Conservation (phyloP, 306 rosid species). For the Comarum palustre region DNA sequence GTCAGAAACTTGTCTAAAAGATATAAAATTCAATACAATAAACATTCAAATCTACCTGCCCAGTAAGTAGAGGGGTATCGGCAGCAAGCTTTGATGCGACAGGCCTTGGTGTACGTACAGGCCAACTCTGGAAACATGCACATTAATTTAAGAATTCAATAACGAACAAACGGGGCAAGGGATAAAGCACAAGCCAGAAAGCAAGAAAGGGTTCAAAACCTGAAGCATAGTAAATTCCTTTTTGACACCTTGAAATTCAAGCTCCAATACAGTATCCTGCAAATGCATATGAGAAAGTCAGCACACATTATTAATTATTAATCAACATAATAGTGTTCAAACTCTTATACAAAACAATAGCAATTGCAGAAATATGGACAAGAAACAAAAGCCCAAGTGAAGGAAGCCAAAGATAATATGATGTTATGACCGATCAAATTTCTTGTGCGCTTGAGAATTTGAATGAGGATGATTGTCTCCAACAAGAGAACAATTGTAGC, state of each 20-base stretch:
- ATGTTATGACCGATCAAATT: background rate
- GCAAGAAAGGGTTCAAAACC: constrained; percentile 34
- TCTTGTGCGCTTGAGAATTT: background rate
- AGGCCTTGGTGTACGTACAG: constrained; percentile 96
- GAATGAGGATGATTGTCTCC: background rate
- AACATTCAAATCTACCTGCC: constrained; percentile 58
- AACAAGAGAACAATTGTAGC: background rate
- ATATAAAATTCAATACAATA: constrained; percentile 10
- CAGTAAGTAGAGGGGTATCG: constrained; percentile 98
- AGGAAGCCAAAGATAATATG: background rate
- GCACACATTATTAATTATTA: background rate
- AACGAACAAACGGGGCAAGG: constrained; percentile 4
- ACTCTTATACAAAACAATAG: background rate
- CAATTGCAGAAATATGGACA: background rate
- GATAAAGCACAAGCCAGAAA: constrained; percentile 22
- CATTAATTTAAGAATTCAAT: constrained; percentile 7
- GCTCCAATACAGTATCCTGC: constrained; percentile 95
- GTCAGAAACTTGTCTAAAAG: constrained; percentile 12
- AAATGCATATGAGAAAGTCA: constrained; percentile 24
- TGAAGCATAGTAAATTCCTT: constrained; percentile 96
- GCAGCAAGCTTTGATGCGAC: constrained; percentile 98
- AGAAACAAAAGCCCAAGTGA: background rate
- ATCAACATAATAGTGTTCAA: background rate
- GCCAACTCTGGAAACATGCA: constrained; percentile 71
- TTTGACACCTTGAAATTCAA: constrained; percentile 95